Evolutionary conservation across 306 rosid species (phyloP).

Genomic region (Crotalaria pallida): DNA sequence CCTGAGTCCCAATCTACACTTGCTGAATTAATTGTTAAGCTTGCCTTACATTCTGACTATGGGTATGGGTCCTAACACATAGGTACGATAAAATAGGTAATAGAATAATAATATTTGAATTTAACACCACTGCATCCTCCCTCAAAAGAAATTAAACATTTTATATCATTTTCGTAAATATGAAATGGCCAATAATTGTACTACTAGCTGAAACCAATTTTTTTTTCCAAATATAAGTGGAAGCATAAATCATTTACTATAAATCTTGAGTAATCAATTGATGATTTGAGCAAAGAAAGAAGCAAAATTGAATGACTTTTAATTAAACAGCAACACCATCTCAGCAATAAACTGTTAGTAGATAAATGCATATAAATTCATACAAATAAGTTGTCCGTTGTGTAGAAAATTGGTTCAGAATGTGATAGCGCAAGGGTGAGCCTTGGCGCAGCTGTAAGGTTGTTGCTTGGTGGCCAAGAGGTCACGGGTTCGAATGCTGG

Average conservation of each 20-base stretch:
- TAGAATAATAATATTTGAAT: background rate
- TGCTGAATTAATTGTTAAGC: too few species aligned
- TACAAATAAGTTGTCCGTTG: background rate
- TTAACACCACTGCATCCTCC: background rate
- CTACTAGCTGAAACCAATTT: conserved; percentile 5
- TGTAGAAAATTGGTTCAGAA: background rate
- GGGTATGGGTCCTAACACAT: too few species aligned
- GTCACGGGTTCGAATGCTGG: too few species aligned
- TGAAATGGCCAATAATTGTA: background rate
- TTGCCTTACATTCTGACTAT: too few species aligned
- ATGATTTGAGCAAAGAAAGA: background rate
- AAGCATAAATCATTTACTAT: background rate
- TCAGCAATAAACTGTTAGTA: background rate
- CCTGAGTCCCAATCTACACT: too few species aligned
- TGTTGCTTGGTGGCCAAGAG: too few species aligned
- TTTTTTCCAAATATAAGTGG: background rate
- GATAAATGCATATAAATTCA: background rate
- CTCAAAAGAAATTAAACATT: background rate
- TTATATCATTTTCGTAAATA: background rate
- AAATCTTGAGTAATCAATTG: background rate
- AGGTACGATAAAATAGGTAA: background rate
- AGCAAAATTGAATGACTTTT: conserved; percentile 5
- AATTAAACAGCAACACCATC: background rate
- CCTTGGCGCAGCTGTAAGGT: too few species aligned
- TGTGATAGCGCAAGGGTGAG: too few species aligned